Percentiles rank a stretch among this genome's conserved stretches.
Evolutionary conservation across 768 basidiomycete genomes (phyloP).

Genomic region (Suillus cothurnatus): DNA sequence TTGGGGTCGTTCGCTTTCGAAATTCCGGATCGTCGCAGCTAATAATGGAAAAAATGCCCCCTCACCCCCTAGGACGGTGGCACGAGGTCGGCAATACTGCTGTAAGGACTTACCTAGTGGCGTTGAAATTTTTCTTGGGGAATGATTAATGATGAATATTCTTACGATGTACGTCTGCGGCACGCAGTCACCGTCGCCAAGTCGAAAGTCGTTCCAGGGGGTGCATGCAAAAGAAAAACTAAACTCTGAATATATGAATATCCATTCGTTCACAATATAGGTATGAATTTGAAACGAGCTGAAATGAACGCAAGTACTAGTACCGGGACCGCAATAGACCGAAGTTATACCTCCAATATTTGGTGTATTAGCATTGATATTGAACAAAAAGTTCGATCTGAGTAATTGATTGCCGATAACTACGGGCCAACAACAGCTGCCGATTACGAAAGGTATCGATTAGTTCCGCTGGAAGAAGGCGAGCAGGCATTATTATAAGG

Average conservation of each 20-base stretch:
- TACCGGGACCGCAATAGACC: background rate
- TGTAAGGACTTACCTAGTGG: background rate
- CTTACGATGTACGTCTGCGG: background rate
- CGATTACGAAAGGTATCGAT: background rate
- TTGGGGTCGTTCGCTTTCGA: background rate
- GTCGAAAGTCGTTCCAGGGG: background rate
- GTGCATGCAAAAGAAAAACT: too few species aligned
- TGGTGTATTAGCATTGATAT: background rate
- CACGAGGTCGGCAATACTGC: background rate
- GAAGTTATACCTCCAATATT: background rate
- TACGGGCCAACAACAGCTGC: background rate
- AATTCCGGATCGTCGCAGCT: background rate
- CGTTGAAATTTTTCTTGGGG: background rate
- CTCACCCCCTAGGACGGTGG: background rate
- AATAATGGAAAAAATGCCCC: background rate
- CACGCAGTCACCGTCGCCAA: background rate
- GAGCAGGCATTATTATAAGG: background rate
- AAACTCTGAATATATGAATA: too few species aligned
- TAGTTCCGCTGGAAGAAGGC: background rate
- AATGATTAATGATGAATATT: background rate
- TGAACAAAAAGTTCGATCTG: background rate
- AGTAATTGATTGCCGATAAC: background rate
- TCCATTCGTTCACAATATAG: too few species aligned
- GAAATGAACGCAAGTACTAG: background rate
- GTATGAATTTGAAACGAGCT: background rate